Conservation (phyloP, 2,329 filamentous ascomycete species). For the Drechslerella dactyloides region DNA sequence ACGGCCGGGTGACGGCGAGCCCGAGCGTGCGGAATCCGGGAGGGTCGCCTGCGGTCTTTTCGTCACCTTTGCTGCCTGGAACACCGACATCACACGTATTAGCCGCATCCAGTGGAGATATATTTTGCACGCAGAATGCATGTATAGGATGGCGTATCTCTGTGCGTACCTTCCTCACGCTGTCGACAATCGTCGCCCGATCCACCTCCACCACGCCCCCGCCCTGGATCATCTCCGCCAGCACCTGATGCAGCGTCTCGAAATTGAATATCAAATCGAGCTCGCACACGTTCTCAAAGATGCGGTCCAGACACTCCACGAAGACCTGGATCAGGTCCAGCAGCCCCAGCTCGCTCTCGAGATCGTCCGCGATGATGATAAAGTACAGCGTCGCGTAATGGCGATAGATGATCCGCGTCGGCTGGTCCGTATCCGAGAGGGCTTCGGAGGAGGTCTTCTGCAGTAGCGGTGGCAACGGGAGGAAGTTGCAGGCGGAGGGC, state of each 20-base stretch:
- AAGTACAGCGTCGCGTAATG: constrained; percentile 99
- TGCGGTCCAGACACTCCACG: constrained; percentile 88
- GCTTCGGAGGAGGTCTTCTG: constrained; percentile 68
- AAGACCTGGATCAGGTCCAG: constrained; percentile 98
- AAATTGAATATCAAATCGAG: constrained; percentile 99
- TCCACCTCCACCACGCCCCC: constrained; percentile 81
- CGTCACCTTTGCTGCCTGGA: constrained; percentile 50
- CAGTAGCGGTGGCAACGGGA: constrained; percentile 75
- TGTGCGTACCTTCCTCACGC: constrained; percentile 82
- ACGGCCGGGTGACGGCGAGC: constrained; percentile 28
- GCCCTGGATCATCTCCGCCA: constrained; percentile 93
- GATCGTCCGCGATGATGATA: constrained; percentile 95
- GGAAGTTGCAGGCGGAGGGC: constrained; percentile 93
- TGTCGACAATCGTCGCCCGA: constrained; percentile 78
- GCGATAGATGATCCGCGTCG: constrained; percentile 94
- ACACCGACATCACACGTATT: not conserved
- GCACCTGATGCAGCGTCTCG: constrained; percentile 88
- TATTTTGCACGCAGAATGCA: not conserved
- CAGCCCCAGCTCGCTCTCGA: constrained; percentile 90
- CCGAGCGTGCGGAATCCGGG: constrained; percentile 35
- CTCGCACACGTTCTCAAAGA: constrained; percentile 99
- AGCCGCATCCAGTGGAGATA: not conserved
- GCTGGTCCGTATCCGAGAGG: constrained; percentile 71
- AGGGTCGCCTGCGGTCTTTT: constrained; percentile 40
- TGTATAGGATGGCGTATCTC: constrained; percentile 56